Base-by-base conservation (phyloP, 202 grass and related monocot genomes). In the Eragrostis tef region DNA sequence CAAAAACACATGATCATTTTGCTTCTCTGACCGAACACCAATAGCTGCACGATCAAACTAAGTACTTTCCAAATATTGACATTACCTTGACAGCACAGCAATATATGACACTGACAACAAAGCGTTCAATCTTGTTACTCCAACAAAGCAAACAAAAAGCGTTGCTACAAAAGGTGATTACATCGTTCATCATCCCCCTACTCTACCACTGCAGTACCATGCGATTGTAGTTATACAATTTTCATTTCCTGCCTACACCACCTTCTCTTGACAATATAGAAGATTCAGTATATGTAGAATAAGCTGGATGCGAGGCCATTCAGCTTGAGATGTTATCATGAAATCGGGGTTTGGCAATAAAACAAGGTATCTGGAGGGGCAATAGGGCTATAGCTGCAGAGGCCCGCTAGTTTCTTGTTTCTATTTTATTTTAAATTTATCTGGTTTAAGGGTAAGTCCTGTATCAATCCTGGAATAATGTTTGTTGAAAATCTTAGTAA, bases 221-320 rank as follows among this genome's bases (percentile, higher is more conserved):
- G 70, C 39, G 21, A 84, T 79, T 82, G 71, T 65, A n/a, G n/a
- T n/a, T 71, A 65, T 64, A 84, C 49, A 67, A 42, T 77, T 77
- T 67, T 74, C 25, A 8, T n/a, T n/a, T 78, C 67, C 11, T 74
- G 7, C 19, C 61, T 9, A 45, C 15, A 39, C 39, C 64, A 49
- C 22, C 62, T 83, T 64, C 74, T 69, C 44, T 13, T 66, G n/a
- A 65, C 45, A 39, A 64, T 54, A 78, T 86, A 83, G 68, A 79
- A 83, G 70, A 79, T 75, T 69, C 11, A 60, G 68, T 63, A 69
- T 65, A 80, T 45, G 22, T 64, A 83, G 67, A 89, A 89, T 86
- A 86, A 89, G 73, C 57, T 68, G 78, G 78, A 82, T 67, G 67
- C 46, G 57, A 78, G 72, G 14, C 56, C 20, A 27, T 88, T 82